These are phyloP conservation scores for Vitis rupestris DNA, from an alignment of 164 flowering plant genomes.

Conservation along the genomic window DNA sequence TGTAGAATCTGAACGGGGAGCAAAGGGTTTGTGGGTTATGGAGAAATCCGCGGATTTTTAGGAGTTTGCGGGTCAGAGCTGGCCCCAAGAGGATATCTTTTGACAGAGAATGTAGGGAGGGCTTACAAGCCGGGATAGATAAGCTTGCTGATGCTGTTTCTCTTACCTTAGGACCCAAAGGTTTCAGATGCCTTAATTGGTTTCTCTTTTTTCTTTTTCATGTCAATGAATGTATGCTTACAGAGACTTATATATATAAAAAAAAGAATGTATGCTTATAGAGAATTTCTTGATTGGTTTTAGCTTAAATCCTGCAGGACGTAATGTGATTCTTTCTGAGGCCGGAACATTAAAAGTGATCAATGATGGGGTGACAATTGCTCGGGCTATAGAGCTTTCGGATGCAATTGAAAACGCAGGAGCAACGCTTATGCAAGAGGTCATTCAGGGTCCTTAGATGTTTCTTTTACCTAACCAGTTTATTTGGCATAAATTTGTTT, in stretches of 20 bases:
- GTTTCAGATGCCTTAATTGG: conserved; percentile 24
- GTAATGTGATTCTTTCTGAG: conserved; percentile 86
- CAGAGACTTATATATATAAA: too few species aligned
- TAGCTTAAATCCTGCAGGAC: conserved; percentile 51
- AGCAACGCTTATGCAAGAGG: conserved; percentile 82
- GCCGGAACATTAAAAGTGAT: conserved; percentile 55
- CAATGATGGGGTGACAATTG: conserved; percentile 95
- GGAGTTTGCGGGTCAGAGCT: conserved; percentile 47
- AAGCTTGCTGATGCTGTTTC: conserved; percentile 98
- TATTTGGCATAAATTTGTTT: too few species aligned
- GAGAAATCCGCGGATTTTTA: conserved; percentile 13
- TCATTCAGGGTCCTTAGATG: conserved; percentile 24
- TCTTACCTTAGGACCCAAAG: conserved; percentile 91
- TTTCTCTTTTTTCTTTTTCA: neutral
- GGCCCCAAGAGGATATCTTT: conserved; percentile 73
- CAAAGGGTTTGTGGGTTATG: conserved; percentile 13
- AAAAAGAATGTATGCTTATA: neutral
- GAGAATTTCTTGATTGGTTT: conserved; percentile 4
- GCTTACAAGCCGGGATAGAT: conserved; percentile 72
- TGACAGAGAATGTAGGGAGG: conserved; percentile 64
- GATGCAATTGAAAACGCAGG: conserved; percentile 91
- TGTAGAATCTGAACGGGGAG: conserved; percentile 19
- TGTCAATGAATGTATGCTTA: too few species aligned
- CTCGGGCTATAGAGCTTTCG: conserved; percentile 75
- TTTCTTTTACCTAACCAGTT: conserved; percentile 8